Conservation (phyloP, 108 stramenopile species). For the Parietichytrium sp. region DNA sequence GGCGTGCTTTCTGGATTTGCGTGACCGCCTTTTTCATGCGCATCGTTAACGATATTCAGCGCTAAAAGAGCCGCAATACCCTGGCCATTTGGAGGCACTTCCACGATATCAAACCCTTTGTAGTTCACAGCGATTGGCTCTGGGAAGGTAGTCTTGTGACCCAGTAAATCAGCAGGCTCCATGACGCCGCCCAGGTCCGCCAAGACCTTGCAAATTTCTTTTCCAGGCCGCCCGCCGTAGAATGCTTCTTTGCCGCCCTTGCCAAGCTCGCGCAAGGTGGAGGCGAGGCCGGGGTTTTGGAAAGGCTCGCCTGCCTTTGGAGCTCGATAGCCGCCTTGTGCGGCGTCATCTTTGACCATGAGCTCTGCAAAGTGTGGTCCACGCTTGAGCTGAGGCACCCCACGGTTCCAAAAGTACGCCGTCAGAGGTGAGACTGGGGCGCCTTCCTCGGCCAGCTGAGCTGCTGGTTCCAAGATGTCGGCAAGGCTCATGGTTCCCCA, state of each 20-base stretch:
- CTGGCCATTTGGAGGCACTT: conserved; percentile 91
- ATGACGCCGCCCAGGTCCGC: conserved; percentile 76
- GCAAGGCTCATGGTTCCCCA: conserved; percentile 72
- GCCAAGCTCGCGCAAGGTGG: conserved; percentile 75
- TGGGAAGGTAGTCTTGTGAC: conserved; percentile 71
- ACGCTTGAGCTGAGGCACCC: conserved; percentile 42
- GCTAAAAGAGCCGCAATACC: conserved; percentile 89
- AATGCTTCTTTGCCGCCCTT: conserved; percentile 79
- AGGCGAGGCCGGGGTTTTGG: conserved; percentile 79
- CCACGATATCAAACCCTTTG: conserved; percentile 71
- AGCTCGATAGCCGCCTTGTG: neutral
- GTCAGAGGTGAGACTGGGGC: conserved; percentile 84
- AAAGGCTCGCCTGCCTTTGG: conserved; percentile 72
- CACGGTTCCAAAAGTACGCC: conserved; percentile 72
- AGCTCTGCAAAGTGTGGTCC: conserved; percentile 58
- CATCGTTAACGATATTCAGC: conserved; percentile 68
- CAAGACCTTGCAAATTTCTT: conserved; percentile 75
- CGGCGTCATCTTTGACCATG: conserved; percentile 62
- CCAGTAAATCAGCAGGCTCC: conserved; percentile 75
- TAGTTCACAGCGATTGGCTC: conserved; percentile 75
- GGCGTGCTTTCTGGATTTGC: neutral
- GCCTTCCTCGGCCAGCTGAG: conserved; percentile 81
- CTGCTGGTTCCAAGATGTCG: conserved; percentile 82
- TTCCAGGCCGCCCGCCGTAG: conserved; percentile 75
- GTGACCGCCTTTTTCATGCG: neutral